phyloP scores from a whole-genome alignment of 352 stramenopile genomes.

The Phytophthora palmivora region DNA sequence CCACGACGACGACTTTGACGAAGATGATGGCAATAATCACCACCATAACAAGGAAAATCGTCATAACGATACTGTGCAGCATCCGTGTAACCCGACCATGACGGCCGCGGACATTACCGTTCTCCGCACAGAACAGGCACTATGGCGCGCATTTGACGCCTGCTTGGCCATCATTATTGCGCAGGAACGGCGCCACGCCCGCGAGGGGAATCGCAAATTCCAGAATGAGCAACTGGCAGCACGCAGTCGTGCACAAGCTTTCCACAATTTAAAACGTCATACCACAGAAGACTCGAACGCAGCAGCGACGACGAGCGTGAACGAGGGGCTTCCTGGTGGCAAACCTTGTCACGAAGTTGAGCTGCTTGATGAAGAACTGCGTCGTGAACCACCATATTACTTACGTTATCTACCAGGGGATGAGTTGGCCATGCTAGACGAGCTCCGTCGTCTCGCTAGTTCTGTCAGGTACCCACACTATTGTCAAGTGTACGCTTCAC shows the following conservation, averaged over 20 bases:
- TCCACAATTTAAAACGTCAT: conserved; percentile 60
- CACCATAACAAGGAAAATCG: conserved; percentile 19
- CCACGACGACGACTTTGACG: conserved; percentile 34
- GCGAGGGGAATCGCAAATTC: conserved; percentile 67
- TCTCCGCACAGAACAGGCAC: conserved; percentile 64
- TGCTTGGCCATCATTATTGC: conserved; percentile 70
- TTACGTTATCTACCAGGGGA: conserved; percentile 73
- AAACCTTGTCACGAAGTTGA: conserved; percentile 67
- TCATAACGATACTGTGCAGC: conserved; percentile 14
- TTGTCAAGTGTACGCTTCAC: conserved; percentile 63
- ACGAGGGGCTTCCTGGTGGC: conserved; percentile 63
- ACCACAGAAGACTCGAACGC: conserved; percentile 45
- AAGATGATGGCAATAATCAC: conserved; percentile 31
- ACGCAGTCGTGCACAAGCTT: conserved; percentile 56
- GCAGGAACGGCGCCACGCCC: conserved; percentile 60
- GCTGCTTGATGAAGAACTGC: conserved; percentile 60
- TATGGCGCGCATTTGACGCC: conserved; percentile 82
- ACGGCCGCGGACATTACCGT: conserved; percentile 53
- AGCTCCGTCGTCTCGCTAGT: conserved; percentile 61
- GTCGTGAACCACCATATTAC: conserved; percentile 75
- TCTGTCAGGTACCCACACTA: conserved; percentile 61
- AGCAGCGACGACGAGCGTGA: conserved; percentile 46
- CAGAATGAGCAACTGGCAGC: conserved; percentile 60
- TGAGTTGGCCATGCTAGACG: conserved; percentile 65
- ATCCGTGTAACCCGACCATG: conserved; percentile 44